Evolutionary conservation across 257 asterid species (phyloP).

Genomic region (Leonotis leonurus): DNA sequence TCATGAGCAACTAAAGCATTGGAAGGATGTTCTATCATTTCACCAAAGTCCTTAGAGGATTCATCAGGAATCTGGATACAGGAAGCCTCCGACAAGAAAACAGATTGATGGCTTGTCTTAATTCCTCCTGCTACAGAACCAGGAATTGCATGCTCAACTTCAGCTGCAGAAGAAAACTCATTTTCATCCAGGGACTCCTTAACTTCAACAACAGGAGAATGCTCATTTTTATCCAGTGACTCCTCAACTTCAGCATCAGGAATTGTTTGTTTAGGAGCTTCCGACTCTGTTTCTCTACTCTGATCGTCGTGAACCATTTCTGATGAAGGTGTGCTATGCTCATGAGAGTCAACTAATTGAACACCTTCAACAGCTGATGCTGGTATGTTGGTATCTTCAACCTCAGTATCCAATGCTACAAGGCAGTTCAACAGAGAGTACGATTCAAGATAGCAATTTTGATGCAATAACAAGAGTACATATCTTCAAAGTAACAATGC

Average conservation of each 20-base stretch:
- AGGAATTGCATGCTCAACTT: constrained; percentile 7
- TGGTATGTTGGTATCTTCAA: constrained; percentile 26
- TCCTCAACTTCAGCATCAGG: constrained; percentile 10
- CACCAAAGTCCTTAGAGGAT: constrained; percentile 17
- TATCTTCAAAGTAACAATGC: constrained; percentile 4
- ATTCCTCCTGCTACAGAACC: constrained; percentile 26
- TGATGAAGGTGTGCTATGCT: constrained; percentile 16
- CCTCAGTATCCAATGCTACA: constrained; percentile 44
- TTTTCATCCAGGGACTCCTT: constrained; percentile 8
- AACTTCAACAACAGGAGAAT: no score
- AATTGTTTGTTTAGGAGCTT: constrained; percentile 17
- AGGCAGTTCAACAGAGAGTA: constrained; percentile 14
- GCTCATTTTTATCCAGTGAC: no score
- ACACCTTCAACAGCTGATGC: constrained; percentile 25
- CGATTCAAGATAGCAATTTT: constrained; percentile 13
- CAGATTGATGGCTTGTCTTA: constrained; percentile 21
- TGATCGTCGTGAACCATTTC: constrained; percentile 26
- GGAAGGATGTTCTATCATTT: constrained; percentile 20
- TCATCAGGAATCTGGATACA: constrained; percentile 23
- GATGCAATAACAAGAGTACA: constrained; percentile 1
- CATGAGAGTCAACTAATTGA: constrained; percentile 17
- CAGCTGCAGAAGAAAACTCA: constrained; percentile 25
- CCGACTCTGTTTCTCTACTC: constrained; percentile 21
- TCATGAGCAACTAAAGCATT: constrained; percentile 24
- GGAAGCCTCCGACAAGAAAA: constrained; percentile 27